Percentiles rank a stretch among this genome's conserved stretches.
phyloP scores from a whole-genome alignment of 2,329 filamentous ascomycete genomes.

The Alternaria gansuensis region DNA sequence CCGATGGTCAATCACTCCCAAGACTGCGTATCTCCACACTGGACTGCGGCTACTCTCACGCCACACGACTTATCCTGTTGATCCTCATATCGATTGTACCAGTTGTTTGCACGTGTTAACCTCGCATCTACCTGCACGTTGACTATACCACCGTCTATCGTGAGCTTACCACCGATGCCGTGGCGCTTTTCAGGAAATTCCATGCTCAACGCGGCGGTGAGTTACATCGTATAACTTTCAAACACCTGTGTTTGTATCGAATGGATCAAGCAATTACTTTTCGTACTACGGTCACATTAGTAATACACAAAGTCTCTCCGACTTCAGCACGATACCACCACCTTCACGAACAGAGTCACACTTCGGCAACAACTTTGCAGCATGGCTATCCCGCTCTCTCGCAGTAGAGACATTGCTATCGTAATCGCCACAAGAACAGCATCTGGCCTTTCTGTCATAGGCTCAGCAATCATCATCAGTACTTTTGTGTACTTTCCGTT shows the following conservation, averaged over 20 bases:
- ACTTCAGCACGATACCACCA: neutral
- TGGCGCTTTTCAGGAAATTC: neutral
- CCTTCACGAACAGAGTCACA: neutral
- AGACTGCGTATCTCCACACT: neutral
- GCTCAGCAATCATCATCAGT: constrained; percentile 74
- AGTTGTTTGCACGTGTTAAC: neutral
- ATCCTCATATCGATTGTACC: neutral
- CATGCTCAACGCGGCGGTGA: neutral
- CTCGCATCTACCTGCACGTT: neutral
- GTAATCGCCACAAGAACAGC: constrained; percentile 71
- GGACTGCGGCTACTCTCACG: neutral
- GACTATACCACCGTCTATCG: neutral
- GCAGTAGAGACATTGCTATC: constrained; percentile 56
- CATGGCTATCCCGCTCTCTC: constrained; percentile 26
- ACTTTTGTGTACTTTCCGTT: constrained; percentile 73
- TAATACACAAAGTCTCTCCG: neutral
- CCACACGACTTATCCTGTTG: constrained; percentile 1
- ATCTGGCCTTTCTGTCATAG: constrained; percentile 75
- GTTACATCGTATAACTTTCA: neutral
- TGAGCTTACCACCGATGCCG: neutral
- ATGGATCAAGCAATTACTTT: neutral
- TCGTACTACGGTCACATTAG: neutral
- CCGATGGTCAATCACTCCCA: constrained; percentile 2
- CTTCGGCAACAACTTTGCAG: neutral
- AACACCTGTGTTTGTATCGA: neutral